Evolutionary conservation across 2,329 filamentous ascomycete genomes (phyloP).

Genomic region (Pseudopyricularia javanii): DNA sequence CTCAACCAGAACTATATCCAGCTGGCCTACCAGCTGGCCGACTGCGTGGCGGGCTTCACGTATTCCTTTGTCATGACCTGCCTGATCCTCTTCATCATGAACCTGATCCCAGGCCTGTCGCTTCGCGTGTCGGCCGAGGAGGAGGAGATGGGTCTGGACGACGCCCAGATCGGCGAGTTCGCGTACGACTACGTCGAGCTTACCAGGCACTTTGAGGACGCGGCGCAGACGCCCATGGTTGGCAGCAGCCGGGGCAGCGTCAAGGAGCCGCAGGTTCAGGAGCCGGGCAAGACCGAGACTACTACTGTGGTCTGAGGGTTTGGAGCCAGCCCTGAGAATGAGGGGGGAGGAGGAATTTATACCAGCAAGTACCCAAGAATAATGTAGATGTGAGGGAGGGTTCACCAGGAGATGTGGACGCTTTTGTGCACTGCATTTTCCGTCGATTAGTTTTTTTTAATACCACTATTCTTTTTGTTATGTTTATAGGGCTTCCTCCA

Average conservation of each 20-base stretch:
- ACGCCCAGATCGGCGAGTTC: conserved; percentile 70
- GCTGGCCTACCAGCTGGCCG: conserved; percentile 59
- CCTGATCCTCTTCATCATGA: conserved; percentile 58
- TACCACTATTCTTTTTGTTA: too few relatives aligned
- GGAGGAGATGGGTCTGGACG: conserved; percentile 59
- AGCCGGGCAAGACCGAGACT: background rate
- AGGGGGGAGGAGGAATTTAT: too few relatives aligned
- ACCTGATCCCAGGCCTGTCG: conserved; percentile 57
- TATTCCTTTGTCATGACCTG: conserved; percentile 59
- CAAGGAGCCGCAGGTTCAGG: conserved; percentile 3
- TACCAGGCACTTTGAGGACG: conserved; percentile 45
- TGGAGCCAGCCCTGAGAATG: too few relatives aligned
- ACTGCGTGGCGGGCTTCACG: conserved; percentile 48
- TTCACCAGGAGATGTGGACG: too few relatives aligned
- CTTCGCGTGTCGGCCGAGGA: conserved; percentile 55
- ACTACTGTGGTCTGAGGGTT: background rate
- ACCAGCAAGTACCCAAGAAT: too few relatives aligned
- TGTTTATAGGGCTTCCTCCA: too few relatives aligned
- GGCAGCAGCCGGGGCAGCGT: conserved; percentile 10
- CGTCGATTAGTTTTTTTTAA: too few relatives aligned
- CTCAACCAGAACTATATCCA: conserved; percentile 59
- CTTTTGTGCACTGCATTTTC: too few relatives aligned
- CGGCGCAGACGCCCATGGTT: conserved; percentile 4
- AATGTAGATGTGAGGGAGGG: too few relatives aligned
- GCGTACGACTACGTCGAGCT: conserved; percentile 75